Conservation (phyloP, 2,329 filamentous ascomycete genomes). For the Lasiodiplodia sp. region DNA sequence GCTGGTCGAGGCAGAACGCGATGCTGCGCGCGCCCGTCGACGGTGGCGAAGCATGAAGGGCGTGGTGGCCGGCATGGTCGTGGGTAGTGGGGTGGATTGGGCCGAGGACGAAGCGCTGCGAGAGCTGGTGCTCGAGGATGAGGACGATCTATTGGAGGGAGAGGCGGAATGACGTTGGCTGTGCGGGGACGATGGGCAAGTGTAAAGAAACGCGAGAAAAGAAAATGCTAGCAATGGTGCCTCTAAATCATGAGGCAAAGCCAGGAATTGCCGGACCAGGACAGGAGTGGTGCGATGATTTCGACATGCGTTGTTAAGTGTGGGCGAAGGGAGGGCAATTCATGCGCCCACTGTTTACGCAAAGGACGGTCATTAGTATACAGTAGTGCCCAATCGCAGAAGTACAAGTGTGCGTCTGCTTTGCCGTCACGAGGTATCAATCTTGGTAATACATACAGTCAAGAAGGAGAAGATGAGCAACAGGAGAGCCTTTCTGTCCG, state of each 20-base stretch:
- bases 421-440: conserved; percentile 10
- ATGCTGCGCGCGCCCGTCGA: conserved; percentile 68
- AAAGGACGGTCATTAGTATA: background rate
- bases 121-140: conserved; percentile 75
- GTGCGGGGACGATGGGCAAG: background rate
- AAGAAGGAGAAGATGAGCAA: background rate
- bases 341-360: background rate
- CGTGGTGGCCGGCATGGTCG: conserved; percentile 78
- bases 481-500: background rate
- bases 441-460: conserved; percentile 19
- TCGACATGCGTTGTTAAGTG: background rate
- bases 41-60: conserved; percentile 79
- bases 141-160: conserved; percentile 39
- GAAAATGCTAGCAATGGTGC: background rate
- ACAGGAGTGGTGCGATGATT: background rate
- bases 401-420: background rate
- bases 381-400: background rate
- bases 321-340: background rate
- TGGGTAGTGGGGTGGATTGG: conserved; percentile 85
- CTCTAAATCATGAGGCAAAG: background rate
- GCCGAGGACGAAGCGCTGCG: conserved; percentile 70
- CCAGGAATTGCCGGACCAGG: background rate
- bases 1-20: conserved; percentile 64
- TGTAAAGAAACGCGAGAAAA: background rate
- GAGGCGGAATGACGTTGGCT: background rate